A percentile compares a stretch with the other conserved stretches of the same genome.
These are phyloP conservation scores for Artomyces pyxidatus DNA, from an alignment of 768 basidiomycete genomes.

Conservation along the genomic window DNA sequence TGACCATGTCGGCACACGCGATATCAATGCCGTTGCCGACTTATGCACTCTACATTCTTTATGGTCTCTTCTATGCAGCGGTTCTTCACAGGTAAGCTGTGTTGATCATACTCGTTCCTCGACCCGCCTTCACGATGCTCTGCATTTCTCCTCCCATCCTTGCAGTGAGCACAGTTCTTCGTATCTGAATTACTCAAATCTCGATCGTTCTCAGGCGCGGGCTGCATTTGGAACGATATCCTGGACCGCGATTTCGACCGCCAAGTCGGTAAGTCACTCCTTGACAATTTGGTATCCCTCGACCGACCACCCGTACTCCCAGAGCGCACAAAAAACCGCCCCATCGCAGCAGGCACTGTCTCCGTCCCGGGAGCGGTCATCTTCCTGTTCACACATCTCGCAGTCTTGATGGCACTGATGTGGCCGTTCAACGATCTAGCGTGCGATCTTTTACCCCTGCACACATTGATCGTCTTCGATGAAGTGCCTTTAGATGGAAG, in stretches of 20 bases:
- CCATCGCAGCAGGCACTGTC: background rate
- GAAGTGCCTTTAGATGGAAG: background rate
- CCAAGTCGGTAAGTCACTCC: background rate
- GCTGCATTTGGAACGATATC: constrained; percentile 1
- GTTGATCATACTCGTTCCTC: constrained; percentile 2
- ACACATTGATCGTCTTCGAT: background rate
- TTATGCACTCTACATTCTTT: background rate
- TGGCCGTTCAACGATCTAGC: background rate
- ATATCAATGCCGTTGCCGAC: constrained; percentile 5
- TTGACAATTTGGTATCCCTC: background rate
- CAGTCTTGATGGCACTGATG: background rate
- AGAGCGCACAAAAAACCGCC: background rate
- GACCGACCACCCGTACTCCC: background rate
- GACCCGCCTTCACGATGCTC: too few relatives aligned
- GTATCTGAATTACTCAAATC: too few relatives aligned
- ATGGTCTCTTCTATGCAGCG: background rate
- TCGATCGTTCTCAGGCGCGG: too few relatives aligned
- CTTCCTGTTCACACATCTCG: background rate
- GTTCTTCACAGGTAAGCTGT: background rate
- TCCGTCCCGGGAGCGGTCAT: background rate
- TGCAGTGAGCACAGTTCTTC: background rate
- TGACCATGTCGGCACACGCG: constrained; percentile 16
- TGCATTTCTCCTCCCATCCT: background rate
- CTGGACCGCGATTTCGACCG: background rate
- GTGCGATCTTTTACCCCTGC: background rate